Base-by-base conservation (phyloP, 345 rosid genomes). In the Brassica cretica region DNA sequence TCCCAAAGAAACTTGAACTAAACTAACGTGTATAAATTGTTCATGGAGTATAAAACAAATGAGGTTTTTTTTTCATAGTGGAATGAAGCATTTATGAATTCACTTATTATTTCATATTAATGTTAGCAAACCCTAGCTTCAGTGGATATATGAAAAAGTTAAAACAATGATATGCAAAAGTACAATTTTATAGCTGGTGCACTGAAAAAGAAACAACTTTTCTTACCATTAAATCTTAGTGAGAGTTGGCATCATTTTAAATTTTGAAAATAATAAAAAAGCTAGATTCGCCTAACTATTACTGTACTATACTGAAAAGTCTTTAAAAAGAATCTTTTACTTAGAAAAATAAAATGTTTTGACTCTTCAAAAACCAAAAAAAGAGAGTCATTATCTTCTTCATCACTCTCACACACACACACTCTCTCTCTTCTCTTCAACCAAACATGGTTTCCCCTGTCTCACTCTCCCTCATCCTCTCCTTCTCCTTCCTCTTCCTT, bases 371-470 rank as follows among this genome's bases (percentile, higher is more conserved):
- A 61, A 74, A 74, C 72, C 71, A 10, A 6, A 71, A 55, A 35
- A 21, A 41, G 63, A 33, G 10, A 68, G 78, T 73, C 82, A 71
- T 32, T 78, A 78, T 81, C 86, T 76, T 63, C 70, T 71, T 75
- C 70, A 69, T 64, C 78, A 21, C 53, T 16, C 44, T 32, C 61
- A 9, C 73, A 49, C 78, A 41, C n/a, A 44, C 56, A 1, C 55
- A 0, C 56, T 69, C 84, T 80, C 30, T 82, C 35, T 41, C 82
- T 82, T 78, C 88, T 75, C 76, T 11, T 73, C 51, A 81, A 12
- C 87, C 87, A 83, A 86, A 77, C 89, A 87, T 87, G 96, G 64
- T 18, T 55, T 41, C 53, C 46, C 72, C 53, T 64, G 46, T 80
- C 72, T 66, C 66, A 65, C 29, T 79, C 76, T 64, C 73, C 61